Conservation (phyloP, 2,329 filamentous ascomycete genomes). For the Colletotrichum trifolii region DNA sequence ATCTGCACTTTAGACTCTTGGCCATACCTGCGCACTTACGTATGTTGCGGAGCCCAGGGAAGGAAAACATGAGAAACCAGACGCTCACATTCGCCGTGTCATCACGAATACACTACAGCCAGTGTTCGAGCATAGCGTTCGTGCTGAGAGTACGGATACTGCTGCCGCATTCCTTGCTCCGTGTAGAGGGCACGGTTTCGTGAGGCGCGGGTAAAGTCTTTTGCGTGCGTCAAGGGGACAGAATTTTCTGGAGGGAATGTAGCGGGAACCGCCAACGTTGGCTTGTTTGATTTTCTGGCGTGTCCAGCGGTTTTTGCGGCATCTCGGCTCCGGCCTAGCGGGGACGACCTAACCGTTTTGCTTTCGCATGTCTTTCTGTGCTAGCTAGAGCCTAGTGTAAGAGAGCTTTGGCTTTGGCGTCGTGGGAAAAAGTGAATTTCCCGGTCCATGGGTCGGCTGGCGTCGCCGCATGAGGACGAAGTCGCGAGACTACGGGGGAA, state of each 20-base stretch:
- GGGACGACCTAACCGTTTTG: constrained; percentile 2
- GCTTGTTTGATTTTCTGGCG: constrained; percentile 20
- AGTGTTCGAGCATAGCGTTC: background rate
- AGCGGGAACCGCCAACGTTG: constrained; percentile 1
- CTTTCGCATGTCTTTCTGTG: background rate
- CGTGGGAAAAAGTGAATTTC: constrained; percentile 12
- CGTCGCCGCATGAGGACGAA: constrained; percentile 31
- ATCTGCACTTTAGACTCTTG: constrained; percentile 33
- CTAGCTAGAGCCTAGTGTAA: background rate
- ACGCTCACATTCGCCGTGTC: background rate
- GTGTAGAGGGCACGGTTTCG: background rate
- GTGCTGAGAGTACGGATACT: background rate
- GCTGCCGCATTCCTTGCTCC: background rate
- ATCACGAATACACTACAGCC: background rate
- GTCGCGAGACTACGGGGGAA: constrained; percentile 26
- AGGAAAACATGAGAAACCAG: constrained; percentile 6
- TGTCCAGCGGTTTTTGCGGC: constrained; percentile 6
- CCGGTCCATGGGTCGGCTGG: constrained; percentile 24
- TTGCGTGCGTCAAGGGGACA: no score
- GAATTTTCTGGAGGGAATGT: no score
- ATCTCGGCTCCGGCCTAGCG: constrained; percentile 14
- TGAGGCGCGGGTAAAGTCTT: no score
- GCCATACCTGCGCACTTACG: constrained; percentile 28
- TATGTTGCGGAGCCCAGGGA: constrained; percentile 23
- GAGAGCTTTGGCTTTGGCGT: background rate